Conservation (phyloP, 805 yeast genomes). For the Pichia ethanolica region DNA sequence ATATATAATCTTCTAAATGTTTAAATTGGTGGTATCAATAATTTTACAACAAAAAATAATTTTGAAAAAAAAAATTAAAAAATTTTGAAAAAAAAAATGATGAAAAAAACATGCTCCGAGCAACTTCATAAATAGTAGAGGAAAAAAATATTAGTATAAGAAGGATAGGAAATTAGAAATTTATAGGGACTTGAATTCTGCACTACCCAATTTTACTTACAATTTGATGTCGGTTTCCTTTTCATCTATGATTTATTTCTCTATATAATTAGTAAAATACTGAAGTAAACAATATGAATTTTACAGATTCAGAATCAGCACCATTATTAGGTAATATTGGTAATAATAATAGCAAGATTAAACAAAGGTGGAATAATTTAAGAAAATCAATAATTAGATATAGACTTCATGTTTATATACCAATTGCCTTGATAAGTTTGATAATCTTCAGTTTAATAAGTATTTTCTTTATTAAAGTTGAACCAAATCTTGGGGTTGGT, state of each 20-base stretch:
- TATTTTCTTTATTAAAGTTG: constrained; percentile 14
- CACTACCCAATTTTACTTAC: too few species aligned
- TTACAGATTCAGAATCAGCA: constrained; percentile 2
- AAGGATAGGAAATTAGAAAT: neutral
- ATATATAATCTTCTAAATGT: too few species aligned
- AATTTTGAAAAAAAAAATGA: neutral
- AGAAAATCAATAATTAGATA: constrained; percentile 3
- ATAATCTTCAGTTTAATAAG: constrained; percentile 8
- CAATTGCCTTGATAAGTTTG: constrained; percentile 15
- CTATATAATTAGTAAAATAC: too few species aligned
- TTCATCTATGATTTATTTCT: too few species aligned
- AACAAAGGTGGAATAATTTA: neutral
- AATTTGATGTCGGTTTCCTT: too few species aligned
- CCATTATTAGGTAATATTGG: constrained; percentile 10
- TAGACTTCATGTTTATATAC: constrained; percentile 21
- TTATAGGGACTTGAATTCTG: neutral
- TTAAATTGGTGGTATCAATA: too few species aligned
- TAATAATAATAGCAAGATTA: neutral
- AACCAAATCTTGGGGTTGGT: constrained; percentile 25
- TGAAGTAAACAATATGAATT: neutral
- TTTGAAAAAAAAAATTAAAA: too few species aligned
- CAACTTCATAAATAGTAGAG: too few species aligned
- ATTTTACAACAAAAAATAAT: too few species aligned
- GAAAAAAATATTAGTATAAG: too few species aligned
- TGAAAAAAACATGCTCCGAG: constrained; percentile 1